Base-by-base conservation (phyloP, 441 rosid genomes). In the Brassica balearica region DNA sequence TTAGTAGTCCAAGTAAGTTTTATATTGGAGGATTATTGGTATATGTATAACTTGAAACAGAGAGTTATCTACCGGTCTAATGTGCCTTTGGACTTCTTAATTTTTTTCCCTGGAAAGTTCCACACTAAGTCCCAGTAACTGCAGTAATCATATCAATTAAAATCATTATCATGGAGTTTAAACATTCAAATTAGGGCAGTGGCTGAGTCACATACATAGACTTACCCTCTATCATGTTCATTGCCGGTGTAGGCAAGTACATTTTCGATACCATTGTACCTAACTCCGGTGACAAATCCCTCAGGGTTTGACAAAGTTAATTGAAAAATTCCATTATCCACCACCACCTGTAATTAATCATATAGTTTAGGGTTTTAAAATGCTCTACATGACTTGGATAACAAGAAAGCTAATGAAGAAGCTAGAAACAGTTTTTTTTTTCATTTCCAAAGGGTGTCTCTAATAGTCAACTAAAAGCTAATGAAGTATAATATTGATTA, bases 261-360 rank as follows among this genome's bases (percentile, higher is more conserved):
- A 84, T 96, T 94, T 76, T 87, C 91, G 7, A 92, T 85, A 78
- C 87, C 91, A 66, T 83, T 82, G 64, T 89, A 96, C 17, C 64
- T 85, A 14, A 95, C 77, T 60, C 92, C 92, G 0, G 87, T 86
- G 9, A 91, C 88, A 8, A 84, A 84, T 19, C 93, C 95, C 6
- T 77, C 88, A 1, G 95, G 95, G n/a, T 77, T 84, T n/a, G 91
- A 84, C 27, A 91, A 70, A 2, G 88, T 87, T 65, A 91, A 73
- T 77, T 87, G 88, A 10, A 89, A 71, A 22, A 88, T 72, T 27
- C 95, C 91, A 73, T 91, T 91, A 65, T 88, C 95, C 82, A 91
- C 61, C 75, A 85, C 81, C 82, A 89, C 95, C 95, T 91, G 84
- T 75, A 34, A 38, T 61, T 0, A 12, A 4, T 23, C 55, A 14